Evolutionary conservation across 2,329 filamentous ascomycete genomes (phyloP), one percentile per base, ranked within the genome.

Genomic region (Plectosphaerella sp.): DNA sequence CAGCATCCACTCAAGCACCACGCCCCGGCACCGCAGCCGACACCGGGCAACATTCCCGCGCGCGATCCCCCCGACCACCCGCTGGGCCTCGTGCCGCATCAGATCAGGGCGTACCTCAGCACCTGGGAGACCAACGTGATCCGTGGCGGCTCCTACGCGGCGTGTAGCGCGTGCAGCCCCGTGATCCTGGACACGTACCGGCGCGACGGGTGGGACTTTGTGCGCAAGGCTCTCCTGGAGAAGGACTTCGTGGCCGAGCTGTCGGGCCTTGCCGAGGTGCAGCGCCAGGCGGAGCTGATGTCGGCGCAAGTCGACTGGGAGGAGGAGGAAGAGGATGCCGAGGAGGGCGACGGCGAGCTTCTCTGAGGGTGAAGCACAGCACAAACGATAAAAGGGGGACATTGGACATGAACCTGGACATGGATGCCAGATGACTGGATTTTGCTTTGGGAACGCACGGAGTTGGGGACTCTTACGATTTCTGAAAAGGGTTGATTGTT

Each of bases 211-310:
- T 95, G 89, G 89, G 80, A 75, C 0, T 95, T 95, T 65, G 82
- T 94, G 35, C 86, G 86, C 72, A 77, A 78, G 52, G 89, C 89
- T 0, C 69, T 94, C 14, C 81, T 84, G 54, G 87, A 92, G 67
- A 84, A 84, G 62, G 86, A 90, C 2, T 94, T 88, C 63, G 87
- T 95, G 0, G 83, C 87, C 28, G 89, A 93, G 65, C 73, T 93
- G 35, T 88, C 84, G 35, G 88, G 88, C 0, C 65, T 91, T 43
- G 84, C 85, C 0, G 88, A 91, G 65, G 84, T 91, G n/a, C 83
- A 86, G 66, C 70, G 80, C 20, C 67, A 66, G 54, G 82, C 82
- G 0, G 80, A 83, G 59, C 74, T 73, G 56, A 69, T 77, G 64
- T 69, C 70, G 2, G 72, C 60, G 0, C 67, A 82, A 45, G 70